Evolutionary conservation across 768 basidiomycete genomes (phyloP).

Genomic region (Kwoniella mangroviensis): DNA sequence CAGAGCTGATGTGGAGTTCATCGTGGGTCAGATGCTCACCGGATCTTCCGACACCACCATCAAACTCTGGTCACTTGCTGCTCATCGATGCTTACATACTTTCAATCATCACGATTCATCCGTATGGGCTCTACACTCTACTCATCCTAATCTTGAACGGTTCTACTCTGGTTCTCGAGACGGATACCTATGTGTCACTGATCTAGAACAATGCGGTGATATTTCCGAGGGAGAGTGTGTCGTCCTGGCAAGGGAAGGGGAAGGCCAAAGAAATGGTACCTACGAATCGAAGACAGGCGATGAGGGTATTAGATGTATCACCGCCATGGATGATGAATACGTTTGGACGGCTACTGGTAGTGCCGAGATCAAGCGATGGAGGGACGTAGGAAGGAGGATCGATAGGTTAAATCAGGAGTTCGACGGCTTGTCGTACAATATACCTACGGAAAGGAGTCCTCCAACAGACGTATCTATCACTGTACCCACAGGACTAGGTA

Average conservation of each 20-base stretch:
- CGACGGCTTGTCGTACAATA: constrained; percentile 33
- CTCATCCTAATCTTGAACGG: constrained; percentile 79
- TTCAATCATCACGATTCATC: constrained; percentile 90
- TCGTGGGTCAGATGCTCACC: constrained; percentile 49
- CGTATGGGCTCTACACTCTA: constrained; percentile 89
- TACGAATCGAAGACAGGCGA: constrained; percentile 62
- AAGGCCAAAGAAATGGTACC: constrained; percentile 31
- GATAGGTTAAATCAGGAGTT: constrained; percentile 35
- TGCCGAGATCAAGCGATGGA: constrained; percentile 82
- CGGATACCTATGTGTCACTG: constrained; percentile 86
- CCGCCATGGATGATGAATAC: constrained; percentile 77
- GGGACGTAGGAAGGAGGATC: constrained; percentile 60
- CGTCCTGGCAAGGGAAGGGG: constrained; percentile 66
- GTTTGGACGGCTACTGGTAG: constrained; percentile 89
- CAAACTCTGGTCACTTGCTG: constrained; percentile 82
- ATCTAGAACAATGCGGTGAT: constrained; percentile 79
- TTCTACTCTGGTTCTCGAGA: constrained; percentile 96
- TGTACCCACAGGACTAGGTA: constrained; percentile 17
- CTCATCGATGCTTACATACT: constrained; percentile 88
- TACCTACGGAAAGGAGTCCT: constrained; percentile 15
- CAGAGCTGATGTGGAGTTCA: too few species aligned
- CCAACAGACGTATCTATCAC: constrained; percentile 18
- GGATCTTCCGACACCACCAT: constrained; percentile 58
- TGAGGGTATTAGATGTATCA: constrained; percentile 81
- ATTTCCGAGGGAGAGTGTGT: constrained; percentile 88